Evolutionary conservation across 1,284 basidiomycete species (phyloP), one percentile per base, ranked within the genome.

Genomic region (Microbotryum lychnidis-dioicae): DNA sequence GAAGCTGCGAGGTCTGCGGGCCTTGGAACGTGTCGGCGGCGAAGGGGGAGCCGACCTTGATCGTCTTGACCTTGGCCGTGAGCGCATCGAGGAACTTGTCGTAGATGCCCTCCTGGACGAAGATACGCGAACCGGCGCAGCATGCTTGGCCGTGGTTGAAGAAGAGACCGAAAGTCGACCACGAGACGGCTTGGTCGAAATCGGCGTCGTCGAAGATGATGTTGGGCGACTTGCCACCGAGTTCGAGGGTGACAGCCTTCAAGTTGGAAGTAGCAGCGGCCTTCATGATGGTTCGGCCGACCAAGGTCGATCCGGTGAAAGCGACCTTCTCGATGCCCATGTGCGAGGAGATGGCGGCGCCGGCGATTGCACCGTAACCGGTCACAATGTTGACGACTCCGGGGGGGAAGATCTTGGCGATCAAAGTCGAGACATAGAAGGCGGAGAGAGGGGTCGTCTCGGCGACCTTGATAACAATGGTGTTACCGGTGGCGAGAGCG

Each of bases 181-280:
- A 94, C 66, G 83, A 80, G 51, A 91, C 83, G 33, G 90, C 87
- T 73, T 87, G 81, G 2, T 89, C 86, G 56, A 94, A 68, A 67
- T 80, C 75, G 55, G 76, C 75, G 65, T 80, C 79, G 59, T 77
- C 78, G 69, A 79, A 79, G 69, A 79, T 75, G 69, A 79, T 76
- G 73, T 85, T 88, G 25, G 91, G 88, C 63, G 85, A 86, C 81
- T 96, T 97, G 45, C 92, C 91, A 46, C 92, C 92, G 54, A 97
- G 82, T 78, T 97, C 92, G 70, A 96, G 84, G 5, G 90, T 91
- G 56, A 94, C 87, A 83, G 90, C 83, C 80, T 94, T 94, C 70
- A 97, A 76, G 75, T 96, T 93, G 54, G 81, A 85, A 77, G 85
- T 83, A 6, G 90, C 84, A 1, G 91, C 84, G 0, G 87, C 83